These are phyloP conservation scores for Pestalotiopsis sp. DNA, from an alignment of 2,329 filamentous ascomycete genomes.

Conservation along the genomic window DNA sequence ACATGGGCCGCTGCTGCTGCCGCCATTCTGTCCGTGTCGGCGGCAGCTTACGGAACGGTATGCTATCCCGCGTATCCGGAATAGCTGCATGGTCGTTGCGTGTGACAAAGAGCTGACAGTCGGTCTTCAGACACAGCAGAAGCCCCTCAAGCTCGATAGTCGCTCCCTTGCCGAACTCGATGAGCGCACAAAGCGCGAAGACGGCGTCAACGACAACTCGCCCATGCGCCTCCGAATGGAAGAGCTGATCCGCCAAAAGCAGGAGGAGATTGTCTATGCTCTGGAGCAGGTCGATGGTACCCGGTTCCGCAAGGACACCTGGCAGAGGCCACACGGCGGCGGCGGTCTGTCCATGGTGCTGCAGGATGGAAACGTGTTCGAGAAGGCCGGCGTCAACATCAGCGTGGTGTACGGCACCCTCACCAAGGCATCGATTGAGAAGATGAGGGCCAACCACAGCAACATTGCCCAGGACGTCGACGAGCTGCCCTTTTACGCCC, in stretches of 20 bases:
- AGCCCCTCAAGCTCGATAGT: conserved; percentile 53
- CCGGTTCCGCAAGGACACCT: conserved; percentile 80
- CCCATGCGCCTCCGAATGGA: conserved; percentile 99
- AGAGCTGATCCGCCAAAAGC: conserved; percentile 89
- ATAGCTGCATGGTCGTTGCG: not conserved
- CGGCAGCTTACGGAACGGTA: conserved; percentile 11
- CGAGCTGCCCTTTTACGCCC: conserved; percentile 91
- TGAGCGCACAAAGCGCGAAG: conserved; percentile 75
- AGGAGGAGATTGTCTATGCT: conserved; percentile 80
- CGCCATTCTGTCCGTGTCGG: conserved; percentile 6
- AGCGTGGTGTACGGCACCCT: conserved; percentile 92
- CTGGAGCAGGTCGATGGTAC: conserved; percentile 83
- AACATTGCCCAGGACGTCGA: conserved; percentile 70
- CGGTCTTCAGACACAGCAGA: conserved; percentile 37
- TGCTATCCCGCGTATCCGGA: not conserved
- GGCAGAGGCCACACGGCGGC: conserved; percentile 84
- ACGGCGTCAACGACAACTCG: conserved; percentile 71
- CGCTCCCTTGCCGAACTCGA: conserved; percentile 84
- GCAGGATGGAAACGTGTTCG: conserved; percentile 95
- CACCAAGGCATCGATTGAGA: conserved; percentile 81
- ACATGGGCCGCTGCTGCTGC: conserved; percentile 9
- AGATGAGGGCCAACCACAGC: conserved; percentile 95
- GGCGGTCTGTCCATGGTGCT: conserved; percentile 93
- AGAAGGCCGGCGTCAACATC: conserved; percentile 95
- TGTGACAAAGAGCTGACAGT: conserved; percentile 4